A percentile compares a stretch with the other conserved stretches of the same genome.
Evolutionary conservation across 2,329 filamentous ascomycete species (phyloP).

Genomic region (Aspergillus tanneri): DNA sequence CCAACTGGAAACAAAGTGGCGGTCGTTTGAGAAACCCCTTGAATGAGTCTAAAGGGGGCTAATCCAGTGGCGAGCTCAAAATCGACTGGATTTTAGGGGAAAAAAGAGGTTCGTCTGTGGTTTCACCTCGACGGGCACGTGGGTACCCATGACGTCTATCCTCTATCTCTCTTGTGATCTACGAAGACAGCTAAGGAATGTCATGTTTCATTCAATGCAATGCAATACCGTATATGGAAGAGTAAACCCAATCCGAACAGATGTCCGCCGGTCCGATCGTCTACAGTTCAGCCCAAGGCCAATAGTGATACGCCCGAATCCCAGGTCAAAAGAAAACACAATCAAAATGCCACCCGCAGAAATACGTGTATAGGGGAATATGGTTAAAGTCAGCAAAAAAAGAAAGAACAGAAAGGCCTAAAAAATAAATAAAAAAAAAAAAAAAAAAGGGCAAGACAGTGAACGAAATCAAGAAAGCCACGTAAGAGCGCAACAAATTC

Average conservation of each 20-base stretch:
- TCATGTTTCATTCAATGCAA: not conserved
- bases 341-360: constrained; percentile 13
- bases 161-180: not conserved
- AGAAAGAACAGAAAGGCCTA: not conserved
- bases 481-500: not conserved
- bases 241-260: not conserved
- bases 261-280: constrained; percentile 1
- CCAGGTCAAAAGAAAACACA: not conserved
- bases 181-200: not conserved
- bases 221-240: not conserved
- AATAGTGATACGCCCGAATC: constrained; percentile 3
- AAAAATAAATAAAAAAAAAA: not conserved
- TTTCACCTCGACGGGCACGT: constrained; percentile 18
- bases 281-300: constrained; percentile 5
- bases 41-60: too few species aligned
- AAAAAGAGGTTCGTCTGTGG: constrained; percentile 10
- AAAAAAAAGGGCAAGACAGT: not conserved
- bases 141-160: constrained; percentile 29
- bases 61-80: too few species aligned
- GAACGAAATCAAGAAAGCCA: not conserved
- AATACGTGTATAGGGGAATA: constrained; percentile 22
- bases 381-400: constrained; percentile 3
- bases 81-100: too few species aligned
- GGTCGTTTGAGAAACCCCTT: too few species aligned
- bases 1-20: too few species aligned